phyloP scores from a whole-genome alignment of 1,139 yeast genomes.

The Debaryomyces psychrophilus region DNA sequence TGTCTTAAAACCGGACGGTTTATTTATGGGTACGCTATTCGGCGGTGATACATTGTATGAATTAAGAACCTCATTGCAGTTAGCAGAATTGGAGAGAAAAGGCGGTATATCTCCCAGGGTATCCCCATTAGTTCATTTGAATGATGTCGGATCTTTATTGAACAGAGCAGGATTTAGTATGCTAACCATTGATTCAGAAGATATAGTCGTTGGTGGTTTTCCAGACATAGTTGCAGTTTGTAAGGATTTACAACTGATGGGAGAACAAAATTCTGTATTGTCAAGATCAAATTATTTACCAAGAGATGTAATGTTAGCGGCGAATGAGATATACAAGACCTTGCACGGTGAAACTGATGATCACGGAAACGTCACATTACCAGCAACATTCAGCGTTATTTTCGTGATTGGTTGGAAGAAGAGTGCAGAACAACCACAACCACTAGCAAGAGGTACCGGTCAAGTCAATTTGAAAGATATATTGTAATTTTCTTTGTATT shows the following conservation, averaged over 20 bases:
- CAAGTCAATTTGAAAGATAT: conserved; percentile 69
- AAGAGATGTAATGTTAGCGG: conserved; percentile 69
- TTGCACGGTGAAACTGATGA: conserved; percentile 68
- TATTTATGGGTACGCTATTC: conserved; percentile 80
- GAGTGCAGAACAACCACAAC: conserved; percentile 67
- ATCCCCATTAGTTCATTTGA: conserved; percentile 78
- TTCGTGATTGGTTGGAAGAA: conserved; percentile 92
- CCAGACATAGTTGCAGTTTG: conserved; percentile 72
- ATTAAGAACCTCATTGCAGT: conserved; percentile 74
- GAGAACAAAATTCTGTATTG: conserved; percentile 76
- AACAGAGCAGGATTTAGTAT: conserved; percentile 78
- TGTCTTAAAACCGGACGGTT: conserved; percentile 78
- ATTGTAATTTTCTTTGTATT: conserved; percentile 24
- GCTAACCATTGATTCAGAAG: conserved; percentile 84
- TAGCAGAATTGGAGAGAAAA: conserved; percentile 77
- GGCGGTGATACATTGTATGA: conserved; percentile 87
- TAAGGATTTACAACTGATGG: conserved; percentile 79
- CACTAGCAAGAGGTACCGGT: conserved; percentile 73
- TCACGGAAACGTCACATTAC: conserved; percentile 47
- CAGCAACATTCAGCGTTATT: conserved; percentile 72
- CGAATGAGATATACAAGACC: conserved; percentile 71
- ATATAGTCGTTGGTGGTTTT: conserved; percentile 74
- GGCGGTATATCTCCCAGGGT: conserved; percentile 84
- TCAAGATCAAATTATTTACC: conserved; percentile 59
- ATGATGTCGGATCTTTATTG: conserved; percentile 73